Conservation (phyloP, 139 green algal genomes). For the Coelastrella sp. region DNA sequence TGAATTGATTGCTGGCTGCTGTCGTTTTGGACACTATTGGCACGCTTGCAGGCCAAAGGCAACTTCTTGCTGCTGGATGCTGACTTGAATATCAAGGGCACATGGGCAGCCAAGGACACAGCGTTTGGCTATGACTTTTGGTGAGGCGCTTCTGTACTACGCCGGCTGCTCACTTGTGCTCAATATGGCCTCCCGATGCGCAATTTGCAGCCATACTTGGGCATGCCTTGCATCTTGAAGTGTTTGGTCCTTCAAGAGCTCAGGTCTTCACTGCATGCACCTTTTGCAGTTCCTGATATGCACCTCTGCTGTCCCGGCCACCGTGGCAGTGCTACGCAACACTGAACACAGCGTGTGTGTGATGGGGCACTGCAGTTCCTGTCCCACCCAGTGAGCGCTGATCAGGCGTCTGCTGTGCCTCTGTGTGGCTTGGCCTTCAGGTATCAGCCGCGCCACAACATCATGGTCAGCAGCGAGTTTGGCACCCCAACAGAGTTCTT, state of each 20-base stretch:
- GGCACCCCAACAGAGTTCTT: slow-evolving; percentile 76
- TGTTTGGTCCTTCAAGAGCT: too few species aligned
- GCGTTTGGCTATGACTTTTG: slow-evolving; percentile 88
- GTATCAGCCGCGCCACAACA: slow-evolving; percentile 89
- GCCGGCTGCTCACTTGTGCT: too few species aligned
- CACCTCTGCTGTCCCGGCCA: too few species aligned
- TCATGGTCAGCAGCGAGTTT: slow-evolving; percentile 83
- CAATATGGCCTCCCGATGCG: too few species aligned
- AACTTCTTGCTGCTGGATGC: slow-evolving; percentile 87
- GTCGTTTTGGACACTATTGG: neutral
- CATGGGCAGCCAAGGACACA: slow-evolving; percentile 66
- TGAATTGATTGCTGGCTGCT: neutral
- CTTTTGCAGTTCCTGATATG: too few species aligned
- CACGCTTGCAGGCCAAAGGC: slow-evolving; percentile 53
- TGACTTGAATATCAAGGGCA: slow-evolving; percentile 80
- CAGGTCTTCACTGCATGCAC: neutral
- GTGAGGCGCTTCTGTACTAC: slow-evolving; percentile 26
- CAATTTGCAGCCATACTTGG: too few species aligned
- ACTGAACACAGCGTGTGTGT: too few species aligned
- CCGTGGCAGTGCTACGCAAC: too few species aligned
- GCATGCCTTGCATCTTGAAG: too few species aligned
- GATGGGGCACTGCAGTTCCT: neutral
- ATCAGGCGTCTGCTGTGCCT: too few species aligned
- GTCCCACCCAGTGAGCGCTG: neutral
- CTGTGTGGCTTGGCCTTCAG: slow-evolving; percentile 17